Conservation (phyloP, 768 basidiomycete species). For the Rhodotorula taiwanensis region DNA sequence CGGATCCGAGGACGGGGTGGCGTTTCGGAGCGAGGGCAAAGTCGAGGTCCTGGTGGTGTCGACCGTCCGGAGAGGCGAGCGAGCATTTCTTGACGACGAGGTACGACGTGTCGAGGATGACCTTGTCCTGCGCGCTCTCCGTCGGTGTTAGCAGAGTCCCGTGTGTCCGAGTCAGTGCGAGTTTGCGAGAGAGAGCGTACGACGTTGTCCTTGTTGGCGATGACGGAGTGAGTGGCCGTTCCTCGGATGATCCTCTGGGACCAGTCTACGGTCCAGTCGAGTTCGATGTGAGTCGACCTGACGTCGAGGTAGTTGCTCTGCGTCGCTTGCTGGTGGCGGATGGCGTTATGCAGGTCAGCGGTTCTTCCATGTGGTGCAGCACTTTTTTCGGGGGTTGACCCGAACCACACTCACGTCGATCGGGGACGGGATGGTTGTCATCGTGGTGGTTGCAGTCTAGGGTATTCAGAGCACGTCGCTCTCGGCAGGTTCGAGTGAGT, state of each 20-base stretch:
- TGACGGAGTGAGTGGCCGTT: constrained; percentile 58
- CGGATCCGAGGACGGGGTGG: constrained; percentile 69
- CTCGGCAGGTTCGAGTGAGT: too few species aligned
- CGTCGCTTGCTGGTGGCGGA: constrained; percentile 53
- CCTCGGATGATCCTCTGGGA: constrained; percentile 57
- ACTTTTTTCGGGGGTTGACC: neutral
- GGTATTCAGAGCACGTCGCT: too few species aligned
- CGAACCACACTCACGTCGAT: neutral
- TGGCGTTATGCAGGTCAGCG: neutral
- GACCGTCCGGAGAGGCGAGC: constrained; percentile 50
- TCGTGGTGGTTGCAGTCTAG: too few species aligned
- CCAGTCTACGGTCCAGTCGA: constrained; percentile 79
- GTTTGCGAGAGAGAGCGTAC: constrained; percentile 46
- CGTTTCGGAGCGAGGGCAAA: constrained; percentile 52
- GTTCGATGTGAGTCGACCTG: constrained; percentile 58
- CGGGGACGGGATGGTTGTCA: too few species aligned
- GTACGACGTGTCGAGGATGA: constrained; percentile 63
- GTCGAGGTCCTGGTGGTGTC: constrained; percentile 43
- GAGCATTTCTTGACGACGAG: constrained; percentile 56
- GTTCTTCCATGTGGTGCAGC: neutral
- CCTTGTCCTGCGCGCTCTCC: constrained; percentile 44
- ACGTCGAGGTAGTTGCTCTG: constrained; percentile 73
- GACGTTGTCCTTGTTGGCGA: constrained; percentile 53
- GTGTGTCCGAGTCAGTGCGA: too few species aligned
- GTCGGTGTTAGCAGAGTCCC: neutral